These are phyloP conservation scores for Xylaria telfairii DNA, from an alignment of 495 filamentous ascomycete species.

Conservation along the genomic window DNA sequence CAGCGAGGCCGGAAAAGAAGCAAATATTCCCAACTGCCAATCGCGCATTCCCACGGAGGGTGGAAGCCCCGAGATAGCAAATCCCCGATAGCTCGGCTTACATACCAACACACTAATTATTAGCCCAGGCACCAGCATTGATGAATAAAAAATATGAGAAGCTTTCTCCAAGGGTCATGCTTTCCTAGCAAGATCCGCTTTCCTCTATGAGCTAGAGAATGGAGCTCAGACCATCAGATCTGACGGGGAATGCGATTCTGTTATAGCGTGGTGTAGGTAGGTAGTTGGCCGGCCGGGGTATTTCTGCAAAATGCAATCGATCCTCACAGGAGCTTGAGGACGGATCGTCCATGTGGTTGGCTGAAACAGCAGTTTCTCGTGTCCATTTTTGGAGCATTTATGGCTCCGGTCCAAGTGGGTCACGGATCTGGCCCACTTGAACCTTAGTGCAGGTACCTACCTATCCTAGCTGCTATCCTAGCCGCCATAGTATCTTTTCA, in stretches of 20 bases:
- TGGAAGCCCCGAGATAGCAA: neutral
- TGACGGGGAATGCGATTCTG: neutral
- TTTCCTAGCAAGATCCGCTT: neutral
- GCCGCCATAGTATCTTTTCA: neutral
- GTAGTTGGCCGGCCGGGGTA: slow-evolving; percentile 25
- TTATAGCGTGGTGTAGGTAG: slow-evolving; percentile 10
- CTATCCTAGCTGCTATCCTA: neutral
- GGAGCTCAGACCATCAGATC: neutral
- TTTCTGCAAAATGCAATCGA: slow-evolving; percentile 31
- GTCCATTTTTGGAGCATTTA: slow-evolving; percentile 55
- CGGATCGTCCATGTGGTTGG: slow-evolving; percentile 46
- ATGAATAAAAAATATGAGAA: neutral
- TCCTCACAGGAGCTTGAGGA: slow-evolving; percentile 22
- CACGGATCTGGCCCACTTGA: slow-evolving; percentile 30
- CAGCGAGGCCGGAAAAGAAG: neutral
- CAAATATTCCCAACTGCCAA: neutral
- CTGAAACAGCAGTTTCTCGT: slow-evolving; percentile 59
- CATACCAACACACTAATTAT: neutral
- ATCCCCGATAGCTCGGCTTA: neutral
- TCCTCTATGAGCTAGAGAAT: slow-evolving; percentile 1
- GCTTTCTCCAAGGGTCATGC: slow-evolving; percentile 11
- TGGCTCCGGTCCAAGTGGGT: slow-evolving; percentile 33
- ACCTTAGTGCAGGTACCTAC: neutral
- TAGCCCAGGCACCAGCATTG: slow-evolving; percentile 5
- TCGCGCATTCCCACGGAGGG: neutral